phyloP scores from a whole-genome alignment of 176 grass and related monocot species.

The Bothriochloa decipiens region DNA sequence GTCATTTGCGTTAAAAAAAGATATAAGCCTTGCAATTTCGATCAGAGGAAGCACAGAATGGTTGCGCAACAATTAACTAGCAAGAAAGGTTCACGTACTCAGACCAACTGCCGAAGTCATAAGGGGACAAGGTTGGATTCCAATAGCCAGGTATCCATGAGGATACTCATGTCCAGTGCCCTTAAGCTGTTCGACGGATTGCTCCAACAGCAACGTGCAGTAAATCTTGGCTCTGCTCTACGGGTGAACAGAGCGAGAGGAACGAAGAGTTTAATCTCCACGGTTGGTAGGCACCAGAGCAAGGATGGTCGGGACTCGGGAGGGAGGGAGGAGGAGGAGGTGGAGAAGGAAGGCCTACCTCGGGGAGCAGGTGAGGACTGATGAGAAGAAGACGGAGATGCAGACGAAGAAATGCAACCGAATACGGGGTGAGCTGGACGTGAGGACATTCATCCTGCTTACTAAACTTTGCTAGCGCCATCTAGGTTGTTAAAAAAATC shows the following conservation, averaged over 20 bases:
- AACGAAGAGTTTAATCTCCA: neutral
- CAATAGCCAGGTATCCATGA: neutral
- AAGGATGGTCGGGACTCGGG: too few species aligned
- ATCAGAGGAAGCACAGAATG: neutral
- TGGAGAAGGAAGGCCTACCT: neutral
- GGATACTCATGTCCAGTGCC: neutral
- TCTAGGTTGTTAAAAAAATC: too few species aligned
- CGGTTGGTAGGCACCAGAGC: neutral
- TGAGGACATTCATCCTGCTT: too few species aligned
- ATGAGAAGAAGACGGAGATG: neutral
- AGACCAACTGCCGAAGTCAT: neutral
- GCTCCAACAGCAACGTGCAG: neutral
- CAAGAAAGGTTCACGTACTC: neutral
- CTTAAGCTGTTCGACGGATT: conserved; percentile 7
- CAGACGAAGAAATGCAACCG: neutral
- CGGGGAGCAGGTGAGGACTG: neutral
- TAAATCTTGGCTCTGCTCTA: neutral
- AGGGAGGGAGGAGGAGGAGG: neutral
- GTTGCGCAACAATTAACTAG: neutral
- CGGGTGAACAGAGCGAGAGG: neutral
- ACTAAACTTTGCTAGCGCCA: too few species aligned
- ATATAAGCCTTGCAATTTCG: too few species aligned
- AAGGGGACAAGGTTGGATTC: neutral
- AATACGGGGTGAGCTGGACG: too few species aligned
- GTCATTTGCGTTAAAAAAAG: too few species aligned